A percentile compares a stretch with the other conserved stretches of the same genome.
phyloP scores from a whole-genome alignment of 2,329 filamentous ascomycete genomes.

The Lojkania enalia region DNA sequence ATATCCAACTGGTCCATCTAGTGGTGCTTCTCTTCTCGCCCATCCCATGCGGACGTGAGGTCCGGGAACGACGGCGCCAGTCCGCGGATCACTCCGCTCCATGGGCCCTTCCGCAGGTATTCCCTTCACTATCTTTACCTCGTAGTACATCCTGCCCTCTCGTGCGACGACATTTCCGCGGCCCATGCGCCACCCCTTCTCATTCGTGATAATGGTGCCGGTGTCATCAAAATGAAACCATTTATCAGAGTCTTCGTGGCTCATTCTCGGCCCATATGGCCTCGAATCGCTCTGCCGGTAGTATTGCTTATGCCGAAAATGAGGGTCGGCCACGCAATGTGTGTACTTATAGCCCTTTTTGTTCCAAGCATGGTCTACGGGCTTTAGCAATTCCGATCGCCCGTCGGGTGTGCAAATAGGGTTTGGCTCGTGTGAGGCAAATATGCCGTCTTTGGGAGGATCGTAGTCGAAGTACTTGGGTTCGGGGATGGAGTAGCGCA shows the following conservation, averaged over 20 bases:
- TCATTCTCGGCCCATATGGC: constrained; percentile 82
- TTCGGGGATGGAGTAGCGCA: constrained; percentile 55
- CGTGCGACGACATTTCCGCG: constrained; percentile 88
- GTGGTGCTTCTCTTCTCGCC: constrained; percentile 75
- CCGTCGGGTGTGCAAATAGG: constrained; percentile 50
- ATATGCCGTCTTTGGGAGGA: constrained; percentile 51
- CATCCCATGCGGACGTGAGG: constrained; percentile 79
- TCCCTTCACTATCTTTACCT: constrained; percentile 85
- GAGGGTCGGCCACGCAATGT: constrained; percentile 85
- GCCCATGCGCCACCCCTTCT: constrained; percentile 90
- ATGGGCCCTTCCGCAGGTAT: constrained; percentile 56
- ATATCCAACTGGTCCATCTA: constrained; percentile 83
- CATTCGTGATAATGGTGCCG: constrained; percentile 78
- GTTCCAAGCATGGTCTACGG: constrained; percentile 62
- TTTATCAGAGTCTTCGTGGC: constrained; percentile 87
- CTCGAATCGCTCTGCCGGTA: constrained; percentile 86
- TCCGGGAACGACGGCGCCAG: constrained; percentile 54
- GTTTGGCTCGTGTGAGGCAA: constrained; percentile 52
- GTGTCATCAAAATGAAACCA: constrained; percentile 79
- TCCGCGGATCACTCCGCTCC: constrained; percentile 37
- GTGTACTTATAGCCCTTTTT: constrained; percentile 81
- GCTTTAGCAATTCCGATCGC: constrained; percentile 50
- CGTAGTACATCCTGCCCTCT: constrained; percentile 91
- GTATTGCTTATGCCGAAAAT: constrained; percentile 82
- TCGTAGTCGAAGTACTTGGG: constrained; percentile 55